Evolutionary conservation across 305 asterid species (phyloP), one percentile per base, ranked within the genome.

Genomic region (Andrographis paniculata): DNA sequence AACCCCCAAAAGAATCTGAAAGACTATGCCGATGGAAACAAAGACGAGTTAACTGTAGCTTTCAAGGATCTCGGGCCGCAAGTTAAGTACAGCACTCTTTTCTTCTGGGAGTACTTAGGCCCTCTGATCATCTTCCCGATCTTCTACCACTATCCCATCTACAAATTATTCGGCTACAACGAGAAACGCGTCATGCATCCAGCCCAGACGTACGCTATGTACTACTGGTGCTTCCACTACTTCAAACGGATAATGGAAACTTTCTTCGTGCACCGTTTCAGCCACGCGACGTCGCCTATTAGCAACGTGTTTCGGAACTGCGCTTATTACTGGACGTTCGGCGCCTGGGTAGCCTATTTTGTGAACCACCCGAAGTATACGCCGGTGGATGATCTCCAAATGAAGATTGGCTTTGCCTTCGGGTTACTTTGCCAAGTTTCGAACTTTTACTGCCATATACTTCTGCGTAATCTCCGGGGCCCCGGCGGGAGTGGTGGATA

Each of bases 31-130:
- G 74, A 70, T 17, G 91, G 84, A 44, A 78, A 66, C 53, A 50
- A 52, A n/a, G 55, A 65, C 10, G 75, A 75, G 58, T 64, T 91
- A 36, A 80, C 82, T 21, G 70, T 86, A 27, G 80, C 74, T 62
- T 91, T 91, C 80, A 91, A 86, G 73, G 96, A 91, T 69, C 71
- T 91, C 2, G 98, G 96, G 37, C 79, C 94, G 17, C 99, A 91
- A 68, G 95, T 91, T 55, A 71, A 65, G 12, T 91, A 91, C 42
- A 76, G 96, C 69, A 91, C 95, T 18, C 89, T 91, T 60, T 85
- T 89, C 96, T 89, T 91, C 62, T 91, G 45, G 14, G 99, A 91
- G 66, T 91, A 91, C 58, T 53, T 91, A 72, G 99, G 99, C 6
- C 99, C 99, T 18, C 80, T 91, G 39, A 18, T 91, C 53, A 75